Base-by-base conservation (phyloP, 192 early-diverging fungal genomes). In the Backusella mclennaniae region DNA sequence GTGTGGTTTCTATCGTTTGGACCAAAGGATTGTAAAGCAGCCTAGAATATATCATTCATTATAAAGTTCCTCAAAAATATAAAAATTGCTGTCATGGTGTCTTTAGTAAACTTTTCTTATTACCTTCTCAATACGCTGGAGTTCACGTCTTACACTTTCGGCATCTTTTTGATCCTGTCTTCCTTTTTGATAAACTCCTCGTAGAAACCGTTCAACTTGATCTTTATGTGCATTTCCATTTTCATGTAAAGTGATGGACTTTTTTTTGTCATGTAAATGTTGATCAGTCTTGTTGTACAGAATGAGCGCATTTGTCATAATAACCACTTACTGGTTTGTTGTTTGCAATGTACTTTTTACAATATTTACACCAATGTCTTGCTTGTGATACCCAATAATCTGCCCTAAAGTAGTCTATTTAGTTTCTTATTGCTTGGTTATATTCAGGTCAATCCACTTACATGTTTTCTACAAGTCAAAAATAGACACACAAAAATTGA, bases 291-390 rank as follows among this genome's bases (percentile, higher is more conserved):
- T 41, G n/a, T 26, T 49, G 17, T 33, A 33, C 3, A 33, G 33
- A 33, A 33, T 33, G 33, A 33, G 33, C 33, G 33, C 3, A 33
- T 66, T 14, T 39, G 3, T 44, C 6, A 29, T 49, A 49, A n/a
- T 19, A 49, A n/a, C 3, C 59, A 69, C 87, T 82, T 92, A 94
- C 94, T 71, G 89, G 81, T 71, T 92, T 93, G 85, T 96, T 96
- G 80, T 96, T 93, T 17, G 87, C 86, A 63, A 96, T 87, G 78
- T 87, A 95, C 42, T 93, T 92, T 80, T 89, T 85, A 84, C 95
- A 96, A 85, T 93, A 96, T 49, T 89, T 87, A 82, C 95, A 96
- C 88, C 87, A 96, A 85, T 91, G 91, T 79, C 93, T 94, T 82
- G 89, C 89, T 79, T 92, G 90, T 5, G 92, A 91, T 38, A 90